Percentiles rank a stretch among this genome's conserved stretches.
phyloP scores from a whole-genome alignment of 768 basidiomycete genomes.

The Goffeauzyma gilvescens region DNA sequence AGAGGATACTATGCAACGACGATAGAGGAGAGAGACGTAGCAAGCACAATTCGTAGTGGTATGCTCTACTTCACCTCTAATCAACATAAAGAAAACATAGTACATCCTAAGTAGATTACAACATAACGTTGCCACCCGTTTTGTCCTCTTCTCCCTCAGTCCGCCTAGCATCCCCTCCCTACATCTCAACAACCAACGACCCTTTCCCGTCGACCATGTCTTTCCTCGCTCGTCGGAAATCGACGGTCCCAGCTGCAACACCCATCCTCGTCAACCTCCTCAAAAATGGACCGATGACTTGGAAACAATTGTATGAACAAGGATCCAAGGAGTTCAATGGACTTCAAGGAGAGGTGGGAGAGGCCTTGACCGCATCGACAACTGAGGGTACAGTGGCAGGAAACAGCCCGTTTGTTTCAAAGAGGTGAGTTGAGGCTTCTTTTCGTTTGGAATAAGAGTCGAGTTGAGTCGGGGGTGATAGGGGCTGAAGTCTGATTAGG shows the following conservation, averaged over 20 bases:
- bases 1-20: not conserved
- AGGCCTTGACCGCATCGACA: not conserved
- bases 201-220: not conserved
- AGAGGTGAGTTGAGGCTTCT: constrained; percentile 5
- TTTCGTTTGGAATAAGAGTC: no score
- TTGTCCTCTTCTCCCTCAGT: not conserved
- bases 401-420: constrained; percentile 3
- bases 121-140: no score
- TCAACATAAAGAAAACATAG: not conserved
- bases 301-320: constrained; percentile 5
- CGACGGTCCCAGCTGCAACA: constrained; percentile 9
- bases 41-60: not conserved
- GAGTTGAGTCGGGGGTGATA: not conserved
- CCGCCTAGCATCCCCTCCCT: not conserved
- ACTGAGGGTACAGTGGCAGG: not conserved
- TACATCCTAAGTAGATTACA: not conserved
- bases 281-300: constrained; percentile 4
- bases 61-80: not conserved
- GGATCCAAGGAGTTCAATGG: not conserved
- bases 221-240: not conserved
- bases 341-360: not conserved
- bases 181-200: not conserved
- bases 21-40: not conserved
- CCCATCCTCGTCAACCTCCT: constrained; percentile 5
- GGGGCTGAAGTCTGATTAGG: no score